Evolutionary conservation across 805 yeast species (phyloP), one percentile per base, ranked within the genome.

Genomic region (Spathaspora arborariae): DNA sequence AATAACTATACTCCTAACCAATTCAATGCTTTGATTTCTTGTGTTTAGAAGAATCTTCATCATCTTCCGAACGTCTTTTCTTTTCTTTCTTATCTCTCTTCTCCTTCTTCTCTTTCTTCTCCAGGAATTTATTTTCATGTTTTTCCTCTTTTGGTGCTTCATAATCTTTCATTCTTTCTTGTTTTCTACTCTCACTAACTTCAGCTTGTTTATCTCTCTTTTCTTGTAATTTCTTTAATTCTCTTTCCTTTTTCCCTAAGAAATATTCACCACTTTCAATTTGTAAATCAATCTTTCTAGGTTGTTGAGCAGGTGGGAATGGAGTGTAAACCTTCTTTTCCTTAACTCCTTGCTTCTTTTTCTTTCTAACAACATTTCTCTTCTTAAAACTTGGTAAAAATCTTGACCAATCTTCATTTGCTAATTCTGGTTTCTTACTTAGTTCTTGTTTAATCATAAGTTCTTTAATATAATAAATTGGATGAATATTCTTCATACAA

Each of bases 241-340:
- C 84, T 74, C 88, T 89, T 59, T 91, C 96, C 58, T 75, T 80
- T 73, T 88, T 86, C 50, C 89, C 87, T 71, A 94, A 76, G 81
- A 94, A 94, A 71, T 89, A 94, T 68, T 94, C 99, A 80, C 99
- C 99, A 74, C 95, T 84, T 68, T 94, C 99, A 68, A 94, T 90
- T 73, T 90, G 96, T 64, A 91, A 74, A 80, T 94, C 99, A 68
- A 94, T 76, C 87, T 94, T 91, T 76, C 98, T 85, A 62, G 98
- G 99, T 55, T 82, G 80, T 70, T 88, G 99, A 44, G 88, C 87
- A 57, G 99, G 98, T 72, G 99, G 99, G 90, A 94, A 94, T 63
- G 99, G 98, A 27, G 99, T 94, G 80, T 92, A 92, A 3, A 81
- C 84, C 69, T 85, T 91, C 77, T 78, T 76, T 67, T 79, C 83